Evolutionary conservation across 768 basidiomycete genomes (phyloP), one percentile per base, ranked within the genome.

Genomic region (Calvatia gigantea): DNA sequence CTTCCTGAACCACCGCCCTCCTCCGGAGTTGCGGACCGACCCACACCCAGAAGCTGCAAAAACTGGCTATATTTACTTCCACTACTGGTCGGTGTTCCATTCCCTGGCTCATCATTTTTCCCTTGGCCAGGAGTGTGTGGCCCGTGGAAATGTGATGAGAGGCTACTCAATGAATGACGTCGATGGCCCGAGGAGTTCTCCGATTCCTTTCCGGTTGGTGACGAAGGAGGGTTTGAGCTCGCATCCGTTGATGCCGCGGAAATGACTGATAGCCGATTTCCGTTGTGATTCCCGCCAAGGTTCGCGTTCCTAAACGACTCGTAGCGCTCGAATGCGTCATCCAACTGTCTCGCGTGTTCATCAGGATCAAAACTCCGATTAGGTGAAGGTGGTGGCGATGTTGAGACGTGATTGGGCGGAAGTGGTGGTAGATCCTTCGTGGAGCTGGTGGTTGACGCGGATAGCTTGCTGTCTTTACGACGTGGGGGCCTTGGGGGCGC

Each of bases 261-360:
- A 2, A 86, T 77, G n/a, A 82, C 72, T 7, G 89, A 88, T 57
- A 86, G 68, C 48, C 87, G 73, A 58, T 81, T 82, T 44, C 70
- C 37, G 15, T 15, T 41, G 23, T 38, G 62, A 53, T 72, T 76
- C 19, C 32, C 49, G 65, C 58, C 60, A 6, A 58, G 32, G 19
- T 79, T 77, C 41, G 69, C 72, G 63, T 83, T 82, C 64, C 83
- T 83, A 70, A 86, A 94, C n/a, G 85, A 76, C 66, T 95, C 91
- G 65, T 96, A 97, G 33, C 92, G 79, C 54, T 91, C 90, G 67
- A 88, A 96, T 0, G 94, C 94, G 67, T 96, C 93, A 62, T 93
- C 87, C 33, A 89, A 71, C 4, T 69, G 75, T 3, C 68, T 65
- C 41, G 74, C 70, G 59, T 79, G 73, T 41, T 80, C 75, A 11